phyloP scores from a whole-genome alignment of 345 rosid species.

The Draba incana region DNA sequence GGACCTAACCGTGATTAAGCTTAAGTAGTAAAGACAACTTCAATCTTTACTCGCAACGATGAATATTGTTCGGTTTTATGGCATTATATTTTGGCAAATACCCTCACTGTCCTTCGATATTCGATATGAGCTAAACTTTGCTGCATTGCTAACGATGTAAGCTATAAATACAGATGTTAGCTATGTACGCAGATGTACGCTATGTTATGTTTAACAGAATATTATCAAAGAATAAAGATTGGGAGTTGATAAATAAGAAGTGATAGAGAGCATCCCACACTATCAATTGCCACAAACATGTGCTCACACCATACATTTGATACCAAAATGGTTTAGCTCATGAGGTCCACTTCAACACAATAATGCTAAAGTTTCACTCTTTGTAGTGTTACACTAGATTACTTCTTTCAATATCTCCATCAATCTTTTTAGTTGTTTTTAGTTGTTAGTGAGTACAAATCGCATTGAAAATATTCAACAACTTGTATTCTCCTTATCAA shows the following conservation, averaged over 20 bases:
- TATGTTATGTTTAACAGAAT: too few relatives aligned
- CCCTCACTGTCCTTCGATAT: too few relatives aligned
- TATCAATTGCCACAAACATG: background rate
- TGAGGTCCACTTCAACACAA: conserved; percentile 17
- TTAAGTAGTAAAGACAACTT: too few relatives aligned
- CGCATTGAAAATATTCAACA: conserved; percentile 18
- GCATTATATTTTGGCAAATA: too few relatives aligned
- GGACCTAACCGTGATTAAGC: too few relatives aligned
- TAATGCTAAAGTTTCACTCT: conserved; percentile 1
- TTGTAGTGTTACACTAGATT: background rate
- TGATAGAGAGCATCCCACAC: background rate
- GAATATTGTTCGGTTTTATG: too few relatives aligned
- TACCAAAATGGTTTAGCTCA: conserved; percentile 7
- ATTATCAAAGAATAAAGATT: too few relatives aligned
- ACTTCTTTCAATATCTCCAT: background rate
- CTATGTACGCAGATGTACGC: too few relatives aligned
- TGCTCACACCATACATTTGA: background rate
- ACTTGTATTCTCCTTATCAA: background rate
- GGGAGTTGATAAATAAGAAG: background rate
- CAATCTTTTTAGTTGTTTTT: background rate
- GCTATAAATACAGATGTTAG: too few relatives aligned
- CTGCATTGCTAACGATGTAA: too few relatives aligned
- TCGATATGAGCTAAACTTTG: too few relatives aligned
- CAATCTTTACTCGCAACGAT: too few relatives aligned
- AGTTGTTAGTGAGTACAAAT: background rate